Base-by-base conservation (phyloP, 768 basidiomycete genomes). In the Russula griseocarnosa region DNA sequence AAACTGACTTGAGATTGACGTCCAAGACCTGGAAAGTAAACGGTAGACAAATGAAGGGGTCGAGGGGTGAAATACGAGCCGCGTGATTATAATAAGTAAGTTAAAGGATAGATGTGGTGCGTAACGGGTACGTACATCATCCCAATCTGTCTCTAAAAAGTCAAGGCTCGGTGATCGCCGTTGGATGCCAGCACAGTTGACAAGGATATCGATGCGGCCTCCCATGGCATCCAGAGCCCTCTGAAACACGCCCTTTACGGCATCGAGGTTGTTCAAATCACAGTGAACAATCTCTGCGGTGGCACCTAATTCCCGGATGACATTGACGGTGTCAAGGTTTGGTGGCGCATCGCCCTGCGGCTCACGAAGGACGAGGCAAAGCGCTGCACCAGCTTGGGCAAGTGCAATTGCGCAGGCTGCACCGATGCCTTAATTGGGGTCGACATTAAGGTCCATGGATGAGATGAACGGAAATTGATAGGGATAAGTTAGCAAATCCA, bases 1-100 rank as follows among this genome's bases (percentile, higher is more conserved):
- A 97, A 62, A 83, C 85, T 9, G 92, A 84, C 74, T 92, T 93
- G 72, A 97, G 84, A 79, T 97, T 97, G 69, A 92, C 84, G 69
- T 89, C 82, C 63, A 94, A 78, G 61, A 93, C 91, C 90, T 92
- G 58, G 49, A 34, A 59, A 63, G n/a, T 53, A 61, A 55, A 44
- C 46, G 5, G 22, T 60, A 34, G 44, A 60, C 44, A 55, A 55
- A 64, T 60, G 24, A 64, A 64, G 62, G 22, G 61, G 46, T 30
- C 63, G 46, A 44, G 59, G 55, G 42, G 65, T 51, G 47, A 67
- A 44, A 26, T 16, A 55, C 47, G 53, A 60, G 61, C 58, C 46
- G 60, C 46, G 44, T 18, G 46, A 59, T 55, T 28, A 26, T 40
- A 59, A 55, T 46, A 28, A 66, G 62, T 58, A 60, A 51, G 42